Percentiles rank a stretch among this genome's conserved stretches.
Conservation (phyloP, 2,329 filamentous ascomycete genomes). For the Pestalotiopsis sp. region DNA sequence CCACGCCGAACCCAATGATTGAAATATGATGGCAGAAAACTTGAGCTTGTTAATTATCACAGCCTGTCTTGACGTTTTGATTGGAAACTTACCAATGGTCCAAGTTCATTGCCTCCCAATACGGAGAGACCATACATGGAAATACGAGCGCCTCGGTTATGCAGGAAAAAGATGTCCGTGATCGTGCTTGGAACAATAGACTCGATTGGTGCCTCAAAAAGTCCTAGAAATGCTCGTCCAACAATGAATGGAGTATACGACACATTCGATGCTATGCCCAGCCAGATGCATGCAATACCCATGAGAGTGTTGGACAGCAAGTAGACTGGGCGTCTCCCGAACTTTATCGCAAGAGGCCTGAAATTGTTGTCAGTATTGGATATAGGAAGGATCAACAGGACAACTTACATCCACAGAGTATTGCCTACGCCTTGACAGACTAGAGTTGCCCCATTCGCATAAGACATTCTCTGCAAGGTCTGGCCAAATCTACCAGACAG, state of each 20-base stretch:
- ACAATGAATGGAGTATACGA: conserved; percentile 5
- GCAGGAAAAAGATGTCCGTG: conserved; percentile 35
- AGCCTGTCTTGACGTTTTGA: neutral
- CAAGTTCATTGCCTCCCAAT: conserved; percentile 31
- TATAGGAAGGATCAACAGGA: neutral
- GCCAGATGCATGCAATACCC: conserved; percentile 6
- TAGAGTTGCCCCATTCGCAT: neutral
- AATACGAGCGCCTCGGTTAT: conserved; percentile 34
- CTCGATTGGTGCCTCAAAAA: conserved; percentile 2
- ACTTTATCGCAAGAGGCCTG: conserved; percentile 3
- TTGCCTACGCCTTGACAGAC: conserved; percentile 5
- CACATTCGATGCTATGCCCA: neutral
- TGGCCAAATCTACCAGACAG: neutral
- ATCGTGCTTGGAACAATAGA: conserved; percentile 32
- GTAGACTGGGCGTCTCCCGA: conserved; percentile 5
- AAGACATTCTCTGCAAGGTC: neutral
- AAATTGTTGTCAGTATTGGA: neutral
- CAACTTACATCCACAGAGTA: conserved; percentile 4
- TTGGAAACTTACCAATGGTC: conserved; percentile 21
- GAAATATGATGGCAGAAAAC: conserved; percentile 32
- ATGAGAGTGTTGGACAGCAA: neutral
- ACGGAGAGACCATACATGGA: conserved; percentile 35
- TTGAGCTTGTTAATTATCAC: neutral
- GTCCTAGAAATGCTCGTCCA: conserved; percentile 1
- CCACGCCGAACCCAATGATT: conserved; percentile 33